Evolutionary conservation across 768 basidiomycete genomes (phyloP).

Genomic region (Tremella fuciformis): DNA sequence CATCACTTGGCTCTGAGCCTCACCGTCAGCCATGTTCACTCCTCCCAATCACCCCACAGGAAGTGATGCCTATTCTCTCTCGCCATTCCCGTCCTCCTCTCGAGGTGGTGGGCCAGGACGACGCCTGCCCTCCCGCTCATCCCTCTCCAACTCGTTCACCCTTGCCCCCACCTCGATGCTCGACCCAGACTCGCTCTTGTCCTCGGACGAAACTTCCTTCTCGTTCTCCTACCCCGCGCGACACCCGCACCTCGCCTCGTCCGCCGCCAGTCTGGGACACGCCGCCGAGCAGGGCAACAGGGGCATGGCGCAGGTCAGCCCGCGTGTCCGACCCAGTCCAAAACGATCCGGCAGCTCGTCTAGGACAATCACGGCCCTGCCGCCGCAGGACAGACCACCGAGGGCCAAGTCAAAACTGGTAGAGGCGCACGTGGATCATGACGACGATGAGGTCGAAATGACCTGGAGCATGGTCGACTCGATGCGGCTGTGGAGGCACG

Average conservation of each 20-base stretch:
- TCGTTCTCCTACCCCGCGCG: conserved; percentile 21
- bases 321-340: conserved; percentile 18
- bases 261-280: conserved; percentile 10
- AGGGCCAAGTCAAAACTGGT: conserved; percentile 10
- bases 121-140: conserved; percentile 30
- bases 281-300: conserved; percentile 34
- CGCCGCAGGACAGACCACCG: neutral
- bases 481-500: conserved; percentile 95
- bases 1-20: too few species aligned
- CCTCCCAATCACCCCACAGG: conserved; percentile 29
- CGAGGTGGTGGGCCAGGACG: conserved; percentile 6
- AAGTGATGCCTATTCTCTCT: conserved; percentile 9
- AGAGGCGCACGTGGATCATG: conserved; percentile 8
- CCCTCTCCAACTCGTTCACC: conserved; percentile 37
- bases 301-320: conserved; percentile 40
- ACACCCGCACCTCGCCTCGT: conserved; percentile 5
- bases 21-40: conserved; percentile 38
- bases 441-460: conserved; percentile 53
- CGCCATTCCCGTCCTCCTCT: conserved; percentile 14
- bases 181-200: conserved; percentile 5
- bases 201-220: conserved; percentile 8
- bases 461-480: conserved; percentile 84
- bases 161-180: conserved; percentile 15
- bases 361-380: neutral
- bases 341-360: neutral